These are phyloP conservation scores for Cladosporium austrohemisphaericum DNA, from an alignment of 2,329 filamentous ascomycete genomes.

Conservation along the genomic window DNA sequence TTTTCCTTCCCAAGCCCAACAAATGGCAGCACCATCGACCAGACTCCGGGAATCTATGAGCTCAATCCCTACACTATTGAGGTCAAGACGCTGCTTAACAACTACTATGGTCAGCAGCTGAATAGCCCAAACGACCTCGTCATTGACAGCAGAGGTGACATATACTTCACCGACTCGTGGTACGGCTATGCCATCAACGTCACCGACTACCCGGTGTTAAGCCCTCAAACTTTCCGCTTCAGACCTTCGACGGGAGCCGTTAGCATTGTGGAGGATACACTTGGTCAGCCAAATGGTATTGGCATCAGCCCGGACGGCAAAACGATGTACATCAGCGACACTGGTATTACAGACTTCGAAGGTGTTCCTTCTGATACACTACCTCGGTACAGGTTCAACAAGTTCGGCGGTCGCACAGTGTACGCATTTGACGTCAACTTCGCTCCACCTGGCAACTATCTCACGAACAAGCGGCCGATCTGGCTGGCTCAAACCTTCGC, in stretches of 20 bases:
- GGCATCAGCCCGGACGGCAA: constrained; percentile 42
- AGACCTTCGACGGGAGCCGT: constrained; percentile 39
- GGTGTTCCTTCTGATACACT: constrained; percentile 6
- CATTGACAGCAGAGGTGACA: constrained; percentile 42
- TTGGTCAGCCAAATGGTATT: constrained; percentile 44
- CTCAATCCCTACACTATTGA: constrained; percentile 43
- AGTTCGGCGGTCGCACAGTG: constrained; percentile 17
- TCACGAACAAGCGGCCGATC: constrained; percentile 21
- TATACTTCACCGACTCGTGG: constrained; percentile 49
- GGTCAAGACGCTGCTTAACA: constrained; percentile 42
- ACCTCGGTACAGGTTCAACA: constrained; percentile 17
- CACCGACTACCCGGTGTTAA: constrained; percentile 17
- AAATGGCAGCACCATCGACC: constrained; percentile 18
- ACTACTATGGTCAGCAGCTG: constrained; percentile 46
- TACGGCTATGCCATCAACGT: constrained; percentile 22
- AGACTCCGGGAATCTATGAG: constrained; percentile 40
- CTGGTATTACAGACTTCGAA: constrained; percentile 21
- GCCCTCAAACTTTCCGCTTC: constrained; percentile 41
- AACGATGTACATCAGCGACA: constrained; percentile 46
- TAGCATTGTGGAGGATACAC: constrained; percentile 39
- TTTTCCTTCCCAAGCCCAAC: constrained; percentile 26
- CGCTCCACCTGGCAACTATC: constrained; percentile 18
- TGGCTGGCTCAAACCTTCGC: constrained; percentile 20
- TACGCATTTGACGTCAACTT: constrained; percentile 22
- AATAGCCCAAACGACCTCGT: constrained; percentile 42